Conservation (phyloP, 140 eudicot genomes). For the Stevia rebaudiana region DNA sequence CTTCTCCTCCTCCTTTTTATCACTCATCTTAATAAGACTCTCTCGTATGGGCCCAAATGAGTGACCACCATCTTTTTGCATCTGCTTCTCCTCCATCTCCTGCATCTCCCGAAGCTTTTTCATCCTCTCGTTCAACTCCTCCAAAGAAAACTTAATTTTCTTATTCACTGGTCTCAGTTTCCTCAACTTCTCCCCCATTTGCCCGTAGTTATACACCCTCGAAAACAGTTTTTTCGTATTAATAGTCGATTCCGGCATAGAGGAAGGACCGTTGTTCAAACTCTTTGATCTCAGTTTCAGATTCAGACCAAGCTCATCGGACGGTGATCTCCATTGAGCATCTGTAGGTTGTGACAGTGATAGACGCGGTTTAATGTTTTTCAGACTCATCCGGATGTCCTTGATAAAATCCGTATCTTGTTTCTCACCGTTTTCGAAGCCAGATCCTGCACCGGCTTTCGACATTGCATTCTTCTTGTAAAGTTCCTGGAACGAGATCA, state of each 20-base stretch:
- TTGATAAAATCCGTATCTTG: background rate
- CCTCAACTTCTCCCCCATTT: constrained; percentile 55
- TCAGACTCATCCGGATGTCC: constrained; percentile 31
- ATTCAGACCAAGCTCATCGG: constrained; percentile 13
- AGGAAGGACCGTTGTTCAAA: background rate
- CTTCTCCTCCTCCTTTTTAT: constrained; percentile 1
- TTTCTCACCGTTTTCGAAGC: background rate
- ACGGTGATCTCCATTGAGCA: background rate
- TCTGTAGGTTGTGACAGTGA: background rate
- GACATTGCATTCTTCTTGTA: constrained; percentile 21
- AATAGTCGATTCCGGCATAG: constrained; percentile 8
- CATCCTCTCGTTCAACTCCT: constrained; percentile 54
- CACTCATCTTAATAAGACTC: constrained; percentile 16
- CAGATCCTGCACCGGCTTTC: background rate
- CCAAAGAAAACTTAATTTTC: constrained; percentile 41
- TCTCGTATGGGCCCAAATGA: constrained; percentile 8
- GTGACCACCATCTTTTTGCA: background rate
- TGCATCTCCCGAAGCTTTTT: constrained; percentile 38
- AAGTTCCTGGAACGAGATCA: constrained; percentile 38
- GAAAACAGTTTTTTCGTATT: constrained; percentile 20
- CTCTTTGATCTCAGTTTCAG: constrained; percentile 18
- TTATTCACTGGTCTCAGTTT: constrained; percentile 46
- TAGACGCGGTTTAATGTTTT: background rate
- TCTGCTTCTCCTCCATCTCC: constrained; percentile 20
- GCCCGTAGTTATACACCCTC: constrained; percentile 20